Evolutionary conservation across 2,329 filamentous ascomycete genomes (phyloP), one percentile per base, ranked within the genome.

Genomic region (Cercospora beticola): DNA sequence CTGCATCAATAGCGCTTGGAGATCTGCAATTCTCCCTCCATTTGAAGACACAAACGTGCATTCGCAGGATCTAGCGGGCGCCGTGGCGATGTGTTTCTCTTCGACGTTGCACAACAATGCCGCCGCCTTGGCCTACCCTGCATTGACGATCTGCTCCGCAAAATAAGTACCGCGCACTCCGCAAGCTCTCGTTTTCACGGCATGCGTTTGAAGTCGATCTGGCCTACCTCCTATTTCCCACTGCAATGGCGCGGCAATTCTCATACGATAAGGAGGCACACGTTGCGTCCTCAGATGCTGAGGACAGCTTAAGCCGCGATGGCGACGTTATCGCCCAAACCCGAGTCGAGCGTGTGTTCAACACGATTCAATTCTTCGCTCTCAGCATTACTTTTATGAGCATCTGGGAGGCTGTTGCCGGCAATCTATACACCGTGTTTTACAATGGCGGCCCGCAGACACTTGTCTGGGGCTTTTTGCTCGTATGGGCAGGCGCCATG

Each of bases 341-440:
- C 6, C 40, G 67, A 14, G 69, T 71, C 40, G 54, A 71, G 70
- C 63, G 73, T 10, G 64, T 75, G 30, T 76, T 76, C 71, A 73
- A 68, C 64, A 72, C 72, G 43, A 43, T 71, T 7, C 73, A 75
- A 49, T 71, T 76, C 56, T 74, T 72, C 63, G 66, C 69, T n/a
- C 73, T 74, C 54, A 68, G 70, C 8, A 68, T 75, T 18, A 71
- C 70, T 2, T 76, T 72, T 62, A 74, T 76, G 74, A 70, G 66
- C 31, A 71, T 66, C 40, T 76, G 74, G 74, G 74, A 76, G 58
- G 68, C 70, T 9, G 67, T 76, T 28, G 69, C 71, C 21, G 72
- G 73, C 31, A 75, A 73, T 62, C 57, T 75, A 31, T 70, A 71
- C 57, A 67, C 64, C 3, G 70, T 70, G 6, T 73, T 74, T 59